Conservation (phyloP, 2,329 filamentous ascomycete genomes). For the Fusarium subtropicale region DNA sequence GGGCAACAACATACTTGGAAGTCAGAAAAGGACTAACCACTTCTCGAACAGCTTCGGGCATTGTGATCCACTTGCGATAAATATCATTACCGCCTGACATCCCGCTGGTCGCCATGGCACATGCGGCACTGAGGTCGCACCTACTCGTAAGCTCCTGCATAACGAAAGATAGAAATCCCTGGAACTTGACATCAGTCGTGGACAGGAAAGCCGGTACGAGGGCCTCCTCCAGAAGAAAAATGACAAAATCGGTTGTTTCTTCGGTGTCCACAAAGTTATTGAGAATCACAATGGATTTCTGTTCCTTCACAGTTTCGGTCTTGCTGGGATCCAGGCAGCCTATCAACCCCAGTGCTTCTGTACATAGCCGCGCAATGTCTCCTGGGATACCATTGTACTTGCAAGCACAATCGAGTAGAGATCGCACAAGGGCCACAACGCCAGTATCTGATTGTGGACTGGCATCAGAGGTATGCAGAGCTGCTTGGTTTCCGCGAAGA, state of each 20-base stretch:
- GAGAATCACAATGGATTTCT: conserved; percentile 84
- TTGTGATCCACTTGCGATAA: conserved; percentile 78
- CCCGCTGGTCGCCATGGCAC: conserved; percentile 55
- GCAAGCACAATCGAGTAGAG: conserved; percentile 85
- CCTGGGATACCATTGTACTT: conserved; percentile 77
- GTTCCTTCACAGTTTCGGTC: conserved; percentile 81
- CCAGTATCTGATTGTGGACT: conserved; percentile 86
- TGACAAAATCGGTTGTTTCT: conserved; percentile 86
- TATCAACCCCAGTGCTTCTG: conserved; percentile 86
- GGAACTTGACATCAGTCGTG: conserved; percentile 85
- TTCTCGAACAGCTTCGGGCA: conserved; percentile 82
- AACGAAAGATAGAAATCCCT: conserved; percentile 91
- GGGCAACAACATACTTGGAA: conserved; percentile 82
- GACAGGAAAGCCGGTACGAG: conserved; percentile 93
- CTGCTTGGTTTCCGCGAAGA: conserved; percentile 77
- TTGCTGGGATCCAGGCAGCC: conserved; percentile 93
- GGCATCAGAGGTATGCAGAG: conserved; percentile 81
- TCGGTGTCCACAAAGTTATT: conserved; percentile 84
- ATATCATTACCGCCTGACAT: conserved; percentile 65
- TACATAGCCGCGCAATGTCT: conserved; percentile 78
- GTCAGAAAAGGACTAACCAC: conserved; percentile 88
- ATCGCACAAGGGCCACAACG: conserved; percentile 76
- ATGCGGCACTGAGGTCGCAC: conserved; percentile 75
- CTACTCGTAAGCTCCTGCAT: conserved; percentile 92
- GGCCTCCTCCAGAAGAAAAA: conserved; percentile 87